A percentile compares a stretch with the other conserved stretches of the same genome.
Evolutionary conservation across 116 monocot species (phyloP).

Genomic region (Cymodocea nodosa): DNA sequence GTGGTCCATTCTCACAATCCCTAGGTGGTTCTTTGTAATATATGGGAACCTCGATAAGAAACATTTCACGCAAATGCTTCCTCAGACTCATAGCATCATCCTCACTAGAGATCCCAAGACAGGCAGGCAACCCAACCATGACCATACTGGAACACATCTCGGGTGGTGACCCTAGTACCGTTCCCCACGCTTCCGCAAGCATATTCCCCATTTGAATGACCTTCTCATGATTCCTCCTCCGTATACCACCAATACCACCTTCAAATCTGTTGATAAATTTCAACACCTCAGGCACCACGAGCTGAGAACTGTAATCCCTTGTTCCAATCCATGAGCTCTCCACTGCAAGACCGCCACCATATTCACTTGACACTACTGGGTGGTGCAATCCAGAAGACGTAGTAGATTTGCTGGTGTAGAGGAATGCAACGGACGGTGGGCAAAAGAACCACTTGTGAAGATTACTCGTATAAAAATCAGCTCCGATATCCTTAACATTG

Average conservation of each 20-base stretch:
- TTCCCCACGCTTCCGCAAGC: constrained; percentile 61
- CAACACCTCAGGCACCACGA: constrained; percentile 50
- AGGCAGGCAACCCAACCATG: constrained; percentile 67
- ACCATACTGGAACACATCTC: constrained; percentile 71
- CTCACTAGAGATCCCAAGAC: constrained; percentile 32
- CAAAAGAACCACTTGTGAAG: constrained; percentile 93
- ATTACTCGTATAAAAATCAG: constrained; percentile 81
- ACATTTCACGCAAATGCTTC: constrained; percentile 36
- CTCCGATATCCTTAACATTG: constrained; percentile 65
- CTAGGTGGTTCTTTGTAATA: constrained; percentile 26
- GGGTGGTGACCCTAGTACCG: constrained; percentile 47
- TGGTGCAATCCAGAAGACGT: constrained; percentile 41
- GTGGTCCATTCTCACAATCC: constrained; percentile 7
- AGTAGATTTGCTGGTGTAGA: constrained; percentile 30
- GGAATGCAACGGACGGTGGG: constrained; percentile 67
- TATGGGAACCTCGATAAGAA: constrained; percentile 55
- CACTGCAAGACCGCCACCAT: constrained; percentile 70
- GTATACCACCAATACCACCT: constrained; percentile 64
- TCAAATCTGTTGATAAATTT: constrained; percentile 67
- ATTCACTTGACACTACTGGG: constrained; percentile 76
- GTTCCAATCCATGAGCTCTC: constrained; percentile 88
- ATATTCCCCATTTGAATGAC: constrained; percentile 75
- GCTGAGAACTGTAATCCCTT: constrained; percentile 74
- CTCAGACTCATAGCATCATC: constrained; percentile 53
- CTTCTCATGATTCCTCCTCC: constrained; percentile 57